Evolutionary conservation across 345 rosid genomes (phyloP).

Genomic region (Acer campestre): DNA sequence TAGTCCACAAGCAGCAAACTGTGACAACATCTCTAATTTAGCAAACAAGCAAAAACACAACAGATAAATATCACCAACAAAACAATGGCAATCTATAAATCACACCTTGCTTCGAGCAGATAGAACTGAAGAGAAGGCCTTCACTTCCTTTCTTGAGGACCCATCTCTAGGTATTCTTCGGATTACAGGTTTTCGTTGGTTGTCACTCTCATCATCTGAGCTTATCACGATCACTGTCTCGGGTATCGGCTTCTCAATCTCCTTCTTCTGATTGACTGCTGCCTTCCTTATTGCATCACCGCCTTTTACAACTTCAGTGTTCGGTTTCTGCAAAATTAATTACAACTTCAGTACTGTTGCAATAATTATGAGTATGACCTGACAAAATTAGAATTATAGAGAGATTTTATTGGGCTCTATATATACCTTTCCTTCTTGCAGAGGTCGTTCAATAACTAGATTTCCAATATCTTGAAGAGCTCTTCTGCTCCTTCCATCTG

Average conservation of each 20-base stretch:
- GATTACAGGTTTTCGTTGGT: constrained; percentile 31
- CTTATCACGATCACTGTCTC: constrained; percentile 51
- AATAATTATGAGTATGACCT: not conserved
- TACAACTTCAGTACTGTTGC: not conserved
- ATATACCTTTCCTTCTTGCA: constrained; percentile 55
- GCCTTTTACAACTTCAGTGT: constrained; percentile 22
- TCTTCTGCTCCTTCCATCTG: constrained; percentile 55
- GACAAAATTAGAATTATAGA: not conserved
- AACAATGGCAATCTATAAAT: no score
- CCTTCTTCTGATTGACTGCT: constrained; percentile 28
- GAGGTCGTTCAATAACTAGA: constrained; percentile 46
- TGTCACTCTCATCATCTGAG: constrained; percentile 51
- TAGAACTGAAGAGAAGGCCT: constrained; percentile 62
- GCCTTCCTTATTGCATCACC: constrained; percentile 11
- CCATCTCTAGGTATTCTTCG: constrained; percentile 30
- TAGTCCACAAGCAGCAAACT: constrained; percentile 70
- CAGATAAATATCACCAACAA: not conserved
- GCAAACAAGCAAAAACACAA: constrained; percentile 5
- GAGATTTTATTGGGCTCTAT: not conserved
- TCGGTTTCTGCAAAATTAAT: constrained; percentile 34
- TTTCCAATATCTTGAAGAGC: constrained; percentile 86
- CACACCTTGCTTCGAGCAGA: constrained; percentile 88
- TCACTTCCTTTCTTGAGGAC: constrained; percentile 40
- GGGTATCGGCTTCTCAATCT: constrained; percentile 31
- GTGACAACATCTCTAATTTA: not conserved